Conservation (phyloP, 257 asterid species). For the Verbena officinalis region DNA sequence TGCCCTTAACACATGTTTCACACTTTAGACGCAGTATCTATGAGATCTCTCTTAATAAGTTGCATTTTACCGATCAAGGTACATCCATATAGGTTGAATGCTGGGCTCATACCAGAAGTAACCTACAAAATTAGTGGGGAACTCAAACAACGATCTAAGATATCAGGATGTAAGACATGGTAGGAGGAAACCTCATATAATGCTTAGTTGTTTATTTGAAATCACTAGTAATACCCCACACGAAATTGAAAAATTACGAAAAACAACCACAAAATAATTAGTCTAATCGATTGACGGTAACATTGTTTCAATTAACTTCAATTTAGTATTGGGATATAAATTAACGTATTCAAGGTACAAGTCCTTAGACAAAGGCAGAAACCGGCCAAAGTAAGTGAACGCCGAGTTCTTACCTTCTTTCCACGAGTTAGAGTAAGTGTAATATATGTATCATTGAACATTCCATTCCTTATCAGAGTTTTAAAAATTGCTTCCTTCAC, state of each 20-base stretch:
- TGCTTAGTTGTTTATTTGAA: no score
- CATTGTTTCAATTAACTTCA: no score
- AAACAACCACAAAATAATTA: no score
- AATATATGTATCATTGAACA: slow-evolving; percentile 77
- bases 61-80: slow-evolving; percentile 80
- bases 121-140: slow-evolving; percentile 65
- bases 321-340: no score
- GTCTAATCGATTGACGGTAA: no score
- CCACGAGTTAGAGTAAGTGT: slow-evolving; percentile 95
- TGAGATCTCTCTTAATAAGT: background rate
- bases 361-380: background rate
- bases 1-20: no score
- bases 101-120: slow-evolving; percentile 93
- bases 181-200: no score
- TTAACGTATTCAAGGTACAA: slow-evolving; percentile 1
- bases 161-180: slow-evolving; percentile 6
- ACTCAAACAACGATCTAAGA: no score
- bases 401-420: slow-evolving; percentile 57
- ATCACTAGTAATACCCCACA: no score
- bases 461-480: slow-evolving; percentile 82
- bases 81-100: slow-evolving; percentile 80
- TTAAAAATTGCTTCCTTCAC: slow-evolving; percentile 88
- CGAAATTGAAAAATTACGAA: no score
- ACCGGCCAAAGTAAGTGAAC: background rate
- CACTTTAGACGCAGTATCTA: no score